Evolutionary conservation across 2,329 filamentous ascomycete genomes (phyloP).

Genomic region (Fusarium scirpi): DNA sequence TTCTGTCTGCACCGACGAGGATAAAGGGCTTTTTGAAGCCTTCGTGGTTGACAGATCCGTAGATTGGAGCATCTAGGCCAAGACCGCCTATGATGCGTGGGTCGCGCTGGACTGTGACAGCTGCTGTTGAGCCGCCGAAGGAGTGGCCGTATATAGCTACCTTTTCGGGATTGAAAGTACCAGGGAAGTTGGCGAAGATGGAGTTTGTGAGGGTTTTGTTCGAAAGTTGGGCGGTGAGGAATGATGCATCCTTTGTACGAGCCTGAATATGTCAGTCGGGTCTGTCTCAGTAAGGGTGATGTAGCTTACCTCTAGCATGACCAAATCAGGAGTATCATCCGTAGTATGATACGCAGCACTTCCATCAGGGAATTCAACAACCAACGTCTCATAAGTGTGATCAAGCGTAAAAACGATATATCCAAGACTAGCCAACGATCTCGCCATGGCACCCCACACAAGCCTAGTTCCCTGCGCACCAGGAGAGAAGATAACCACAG

Average conservation of each 20-base stretch:
- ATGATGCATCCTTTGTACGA: constrained; percentile 15
- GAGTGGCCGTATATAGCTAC: constrained; percentile 28
- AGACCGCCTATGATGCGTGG: constrained; percentile 51
- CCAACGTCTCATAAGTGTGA: constrained; percentile 58
- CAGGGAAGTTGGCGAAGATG: constrained; percentile 20
- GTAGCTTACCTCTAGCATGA: constrained; percentile 10
- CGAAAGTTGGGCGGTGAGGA: constrained; percentile 37
- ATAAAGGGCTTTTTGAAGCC: constrained; percentile 39
- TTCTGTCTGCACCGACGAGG: background rate
- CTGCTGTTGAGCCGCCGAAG: constrained; percentile 31
- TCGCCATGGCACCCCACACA: constrained; percentile 57
- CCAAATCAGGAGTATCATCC: background rate
- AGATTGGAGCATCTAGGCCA: constrained; percentile 28
- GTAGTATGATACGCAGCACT: constrained; percentile 31
- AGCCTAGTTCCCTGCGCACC: constrained; percentile 57
- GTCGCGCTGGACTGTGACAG: constrained; percentile 48
- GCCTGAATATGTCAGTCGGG: background rate
- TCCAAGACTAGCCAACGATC: constrained; percentile 59
- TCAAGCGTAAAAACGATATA: constrained; percentile 61
- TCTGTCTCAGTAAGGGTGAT: too few species aligned
- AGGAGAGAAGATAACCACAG: constrained; percentile 55
- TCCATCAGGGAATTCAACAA: constrained; percentile 60
- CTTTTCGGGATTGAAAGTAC: constrained; percentile 3
- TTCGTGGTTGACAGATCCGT: constrained; percentile 37
- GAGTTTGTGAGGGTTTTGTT: constrained; percentile 29